Evolutionary conservation across 2,329 filamentous ascomycete genomes (phyloP), one percentile per base, ranked within the genome.

Genomic region (Metarhizium anisopliae): DNA sequence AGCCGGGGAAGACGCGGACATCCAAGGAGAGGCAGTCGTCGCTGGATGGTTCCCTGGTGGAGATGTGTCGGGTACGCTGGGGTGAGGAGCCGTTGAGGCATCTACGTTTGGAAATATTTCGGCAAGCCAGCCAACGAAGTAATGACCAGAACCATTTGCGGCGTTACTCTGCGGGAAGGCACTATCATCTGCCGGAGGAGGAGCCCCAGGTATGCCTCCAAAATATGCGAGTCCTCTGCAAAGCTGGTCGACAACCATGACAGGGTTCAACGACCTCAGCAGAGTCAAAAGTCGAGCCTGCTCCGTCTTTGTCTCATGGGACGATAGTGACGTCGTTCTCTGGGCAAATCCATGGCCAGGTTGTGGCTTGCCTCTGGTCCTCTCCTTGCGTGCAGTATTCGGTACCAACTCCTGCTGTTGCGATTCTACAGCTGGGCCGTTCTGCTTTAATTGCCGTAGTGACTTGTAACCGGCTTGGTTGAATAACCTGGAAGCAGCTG

Each of bases 191-290:
- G 76, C 73, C n/a, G 80, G 76, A 6, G 78, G 75, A 7, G 78
- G 77, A 4, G 76, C 77, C 32, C 77, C 78, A 42, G 81, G 80
- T 50, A 81, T 75, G 30, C 82, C 81, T 7, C 83, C 83, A 66
- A 85, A 86, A 61, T 82, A 85, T n/a, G 79, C 76, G 54, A 86
- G 64, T 2, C 80, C 83, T 61, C 79, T 84, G 63, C 81, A 85
- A 38, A 86, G 71, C 62, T 84, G 82, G 58, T 85, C 81, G 20
- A 85, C 82, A 0, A 86, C 79, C 3, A 74, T 70, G 8, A 75
- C 62, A 10, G 83, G 82, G 59, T 80, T 75, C 11, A 85, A 68
- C 47, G 74, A 79, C 51, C 78, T 75, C 20, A 86, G 67, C 13
- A 85, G 69, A 5, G 77, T 80, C 50, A 86, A 69, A 2, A 86